Conservation (phyloP, 225 moss, liverwort and hornwort species). For the Antitrichia curtipendula region DNA sequence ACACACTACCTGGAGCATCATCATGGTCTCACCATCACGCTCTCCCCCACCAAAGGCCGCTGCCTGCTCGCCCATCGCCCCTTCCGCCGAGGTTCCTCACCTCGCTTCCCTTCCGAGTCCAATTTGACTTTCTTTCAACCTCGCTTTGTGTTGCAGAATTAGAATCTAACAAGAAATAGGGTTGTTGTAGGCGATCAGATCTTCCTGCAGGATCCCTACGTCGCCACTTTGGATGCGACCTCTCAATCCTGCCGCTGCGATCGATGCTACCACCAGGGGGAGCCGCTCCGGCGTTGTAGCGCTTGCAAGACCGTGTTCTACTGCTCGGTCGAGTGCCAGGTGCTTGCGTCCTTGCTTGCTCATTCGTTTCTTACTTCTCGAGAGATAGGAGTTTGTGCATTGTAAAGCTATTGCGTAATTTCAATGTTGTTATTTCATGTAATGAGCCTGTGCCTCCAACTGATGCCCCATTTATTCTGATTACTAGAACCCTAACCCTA, state of each 20-base stretch:
- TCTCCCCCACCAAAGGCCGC: constrained; percentile 29
- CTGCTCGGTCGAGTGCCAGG: constrained; percentile 77
- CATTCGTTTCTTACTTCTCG: not conserved
- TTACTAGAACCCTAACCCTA: not conserved
- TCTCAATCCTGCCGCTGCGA: constrained; percentile 59
- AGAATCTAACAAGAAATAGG: not conserved
- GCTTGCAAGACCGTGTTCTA: constrained; percentile 83
- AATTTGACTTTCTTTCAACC: not conserved
- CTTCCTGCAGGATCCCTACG: constrained; percentile 65
- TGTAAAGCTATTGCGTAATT: not conserved
- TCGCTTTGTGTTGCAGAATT: not conserved
- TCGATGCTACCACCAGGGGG: constrained; percentile 32
- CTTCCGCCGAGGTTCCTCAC: constrained; percentile 5
- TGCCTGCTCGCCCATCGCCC: constrained; percentile 23
- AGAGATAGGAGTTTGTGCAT: not conserved
- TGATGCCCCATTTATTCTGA: not conserved
- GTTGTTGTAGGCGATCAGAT: constrained; percentile 40
- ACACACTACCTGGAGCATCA: not conserved
- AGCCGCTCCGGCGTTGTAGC: constrained; percentile 58
- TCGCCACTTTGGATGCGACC: constrained; percentile 43
- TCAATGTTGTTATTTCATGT: not conserved
- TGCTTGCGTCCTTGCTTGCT: not conserved
- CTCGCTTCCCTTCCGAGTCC: not conserved
- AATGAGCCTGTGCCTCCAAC: not conserved
- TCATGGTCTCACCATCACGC: constrained; percentile 11